These are phyloP conservation scores for Pseudopithomyces chartarum DNA, from an alignment of 2,329 filamentous ascomycete genomes.

Conservation along the genomic window DNA sequence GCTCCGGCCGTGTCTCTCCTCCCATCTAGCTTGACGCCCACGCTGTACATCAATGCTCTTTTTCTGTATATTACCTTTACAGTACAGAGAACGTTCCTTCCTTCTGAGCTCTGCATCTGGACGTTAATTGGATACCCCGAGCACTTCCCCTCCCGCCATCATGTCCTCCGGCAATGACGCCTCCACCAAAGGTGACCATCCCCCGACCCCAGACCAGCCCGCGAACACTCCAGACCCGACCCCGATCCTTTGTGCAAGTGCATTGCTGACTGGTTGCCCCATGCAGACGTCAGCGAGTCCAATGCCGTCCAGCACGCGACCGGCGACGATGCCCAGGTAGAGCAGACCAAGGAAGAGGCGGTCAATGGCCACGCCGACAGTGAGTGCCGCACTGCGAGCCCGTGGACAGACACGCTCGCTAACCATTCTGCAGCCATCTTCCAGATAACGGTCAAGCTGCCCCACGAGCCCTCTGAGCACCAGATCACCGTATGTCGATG, in stretches of 20 bases:
- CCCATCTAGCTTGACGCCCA: slow-evolving; percentile 13
- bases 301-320: slow-evolving; percentile 27
- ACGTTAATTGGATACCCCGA: slow-evolving; percentile 17
- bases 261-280: slow-evolving; percentile 28
- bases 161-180: slow-evolving; percentile 47
- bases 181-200: slow-evolving; percentile 44
- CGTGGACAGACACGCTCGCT: slow-evolving; percentile 1
- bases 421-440: slow-evolving; percentile 56
- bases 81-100: slow-evolving; percentile 27
- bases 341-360: slow-evolving; percentile 31
- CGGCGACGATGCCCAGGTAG: slow-evolving; percentile 22
- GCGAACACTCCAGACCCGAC: slow-evolving; percentile 1
- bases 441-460: slow-evolving; percentile 79
- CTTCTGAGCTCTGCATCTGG: slow-evolving; percentile 26
- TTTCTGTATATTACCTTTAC: slow-evolving; percentile 33
- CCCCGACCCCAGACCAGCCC: slow-evolving; percentile 15
- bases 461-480: slow-evolving; percentile 77
- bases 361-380: slow-evolving; percentile 39
- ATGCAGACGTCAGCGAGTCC: slow-evolving; percentile 32
- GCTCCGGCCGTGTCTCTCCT: slow-evolving; percentile 7
- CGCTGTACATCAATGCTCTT: slow-evolving; percentile 42
- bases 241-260: neutral
- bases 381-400: slow-evolving; percentile 19
- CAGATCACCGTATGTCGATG: slow-evolving; percentile 74
- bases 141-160: slow-evolving; percentile 15